phyloP scores from a whole-genome alignment of 2,329 filamentous ascomycete genomes.

The Cytospora paraplurivora region DNA sequence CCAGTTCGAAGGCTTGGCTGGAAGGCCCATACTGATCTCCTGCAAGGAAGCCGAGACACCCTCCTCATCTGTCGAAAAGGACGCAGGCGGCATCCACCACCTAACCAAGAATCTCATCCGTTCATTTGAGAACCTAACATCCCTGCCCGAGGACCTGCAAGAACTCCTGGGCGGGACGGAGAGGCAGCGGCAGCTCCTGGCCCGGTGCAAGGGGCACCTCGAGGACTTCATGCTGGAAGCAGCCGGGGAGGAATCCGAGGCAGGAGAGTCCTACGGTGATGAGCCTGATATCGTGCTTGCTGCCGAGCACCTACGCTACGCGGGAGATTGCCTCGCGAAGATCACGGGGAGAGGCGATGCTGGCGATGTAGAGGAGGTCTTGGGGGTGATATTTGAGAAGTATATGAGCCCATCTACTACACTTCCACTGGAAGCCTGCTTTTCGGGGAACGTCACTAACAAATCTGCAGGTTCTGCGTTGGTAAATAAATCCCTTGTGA shows the following conservation, averaged over 20 bases:
- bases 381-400: conserved; percentile 98
- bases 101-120: conserved; percentile 69
- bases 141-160: conserved; percentile 70
- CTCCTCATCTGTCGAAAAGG: conserved; percentile 35
- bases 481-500: conserved; percentile 46
- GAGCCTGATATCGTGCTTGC: conserved; percentile 85
- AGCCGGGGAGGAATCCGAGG: conserved; percentile 50
- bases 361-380: conserved; percentile 90
- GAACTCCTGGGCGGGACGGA: conserved; percentile 89
- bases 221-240: conserved; percentile 64
- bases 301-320: conserved; percentile 83
- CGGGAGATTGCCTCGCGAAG: conserved; percentile 76
- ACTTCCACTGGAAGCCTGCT: neutral
- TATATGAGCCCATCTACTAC: conserved; percentile 48
- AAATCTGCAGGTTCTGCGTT: conserved; percentile 55
- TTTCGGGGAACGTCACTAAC: conserved; percentile 1
- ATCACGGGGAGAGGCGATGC: conserved; percentile 86
- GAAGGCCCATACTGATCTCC: conserved; percentile 64
- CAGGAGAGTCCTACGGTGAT: conserved; percentile 35
- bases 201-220: conserved; percentile 71
- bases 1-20: conserved; percentile 37
- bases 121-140: conserved; percentile 72
- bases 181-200: conserved; percentile 80
- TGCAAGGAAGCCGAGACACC: conserved; percentile 62
- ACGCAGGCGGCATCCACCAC: conserved; percentile 66